Evolutionary conservation across 202 grass and related monocot species (phyloP), one percentile per base, ranked within the genome.

Genomic region (Hordeum pubiflorum): DNA sequence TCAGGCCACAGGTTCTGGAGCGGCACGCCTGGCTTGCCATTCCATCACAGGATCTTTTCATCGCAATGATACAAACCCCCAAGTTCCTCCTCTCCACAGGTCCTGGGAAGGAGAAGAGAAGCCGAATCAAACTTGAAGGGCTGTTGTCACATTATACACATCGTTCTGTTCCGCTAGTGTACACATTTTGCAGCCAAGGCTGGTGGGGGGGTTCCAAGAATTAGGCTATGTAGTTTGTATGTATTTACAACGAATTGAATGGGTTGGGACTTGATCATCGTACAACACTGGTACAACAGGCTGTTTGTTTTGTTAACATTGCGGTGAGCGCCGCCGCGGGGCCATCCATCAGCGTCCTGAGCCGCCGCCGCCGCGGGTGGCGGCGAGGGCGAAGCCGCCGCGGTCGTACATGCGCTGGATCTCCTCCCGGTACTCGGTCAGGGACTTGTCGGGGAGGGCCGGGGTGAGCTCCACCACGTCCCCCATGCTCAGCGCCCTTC

Each of bases 341-440:
- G 43, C 14, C 43, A 26, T 26, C 24, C 24, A 48, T 89, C 88
- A 91, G 17, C 87, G 84, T 72, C 67, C 87, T 0, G 74, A 74
- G 29, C 81, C 62, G 2, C 88, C 81, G 15, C 88, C 27, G 24
- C 88, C 81, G 15, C 90, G 55, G 17, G 86, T 74, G 31, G 86
- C 69, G 17, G 86, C 74, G 1, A 83, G 62, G 74, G 79, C 79
- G 2, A 84, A 80, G 10, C 75, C 83, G 0, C 86, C 87, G 5
- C 72, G 31, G 63, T 97, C 83, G 7, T 97, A 97, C 94, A 97
- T 97, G 57, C 91, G 94, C 80, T 97, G 91, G 63, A 97, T 92
- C 81, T 97, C 89, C 46, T 94, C 89, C 65, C 94, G 87, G 84
- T 84, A 94, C 54, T 75, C 81, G 1, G 85, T 86, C 64, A 97